Percentiles rank a stretch among this genome's conserved stretches.
Conservation (phyloP, 2,329 filamentous ascomycete species). For the Penicillium brevicompactum region DNA sequence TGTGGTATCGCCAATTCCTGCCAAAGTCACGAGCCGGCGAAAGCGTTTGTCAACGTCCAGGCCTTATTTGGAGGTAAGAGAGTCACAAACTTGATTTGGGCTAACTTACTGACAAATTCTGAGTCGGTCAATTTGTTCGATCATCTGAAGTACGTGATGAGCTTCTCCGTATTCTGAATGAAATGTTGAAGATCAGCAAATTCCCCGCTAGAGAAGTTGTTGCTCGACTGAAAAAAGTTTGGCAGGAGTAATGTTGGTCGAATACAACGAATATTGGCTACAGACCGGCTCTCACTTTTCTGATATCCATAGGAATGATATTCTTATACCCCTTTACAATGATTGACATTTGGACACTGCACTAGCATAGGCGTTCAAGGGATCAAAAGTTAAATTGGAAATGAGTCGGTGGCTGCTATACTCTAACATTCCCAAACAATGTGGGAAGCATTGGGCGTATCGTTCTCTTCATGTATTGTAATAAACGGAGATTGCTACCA, state of each 20-base stretch:
- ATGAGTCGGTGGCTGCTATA: too few relatives aligned
- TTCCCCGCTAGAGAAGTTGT: conserved; percentile 15
- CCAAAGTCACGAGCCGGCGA: conserved; percentile 19
- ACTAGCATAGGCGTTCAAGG: too few relatives aligned
- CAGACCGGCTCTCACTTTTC: too few relatives aligned
- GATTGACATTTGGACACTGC: too few relatives aligned
- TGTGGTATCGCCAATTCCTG: conserved; percentile 15
- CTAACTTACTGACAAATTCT: neutral
- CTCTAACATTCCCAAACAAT: too few relatives aligned
- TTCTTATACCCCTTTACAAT: too few relatives aligned
- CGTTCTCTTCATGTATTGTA: too few relatives aligned
- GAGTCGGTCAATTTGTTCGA: conserved; percentile 19
- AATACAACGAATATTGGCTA: conserved; percentile 24
- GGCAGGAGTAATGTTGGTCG: conserved; percentile 13
- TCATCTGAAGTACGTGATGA: conserved; percentile 11
- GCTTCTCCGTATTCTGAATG: conserved; percentile 11
- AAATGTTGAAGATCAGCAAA: conserved; percentile 19
- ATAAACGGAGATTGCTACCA: neutral
- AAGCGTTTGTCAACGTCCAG: conserved; percentile 25
- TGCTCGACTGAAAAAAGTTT: conserved; percentile 9
- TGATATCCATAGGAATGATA: too few relatives aligned
- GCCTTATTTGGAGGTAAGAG: conserved; percentile 21
- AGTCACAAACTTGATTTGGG: neutral
- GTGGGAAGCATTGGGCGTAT: neutral
- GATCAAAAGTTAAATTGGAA: too few relatives aligned